Conservation (phyloP, 257 asterid species). For the Solanum rostratum region DNA sequence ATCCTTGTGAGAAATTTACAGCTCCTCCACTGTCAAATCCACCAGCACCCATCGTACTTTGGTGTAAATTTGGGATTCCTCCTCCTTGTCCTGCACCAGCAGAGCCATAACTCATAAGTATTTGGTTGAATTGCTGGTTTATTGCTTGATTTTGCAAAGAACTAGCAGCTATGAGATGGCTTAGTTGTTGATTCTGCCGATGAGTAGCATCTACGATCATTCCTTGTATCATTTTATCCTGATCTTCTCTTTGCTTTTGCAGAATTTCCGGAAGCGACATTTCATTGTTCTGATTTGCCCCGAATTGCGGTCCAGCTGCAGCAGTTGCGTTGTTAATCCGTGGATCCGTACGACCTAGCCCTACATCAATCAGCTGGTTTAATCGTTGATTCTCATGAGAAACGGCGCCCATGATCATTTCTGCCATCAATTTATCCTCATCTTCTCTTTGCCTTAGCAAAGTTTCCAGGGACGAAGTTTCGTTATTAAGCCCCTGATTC, state of each 20-base stretch:
- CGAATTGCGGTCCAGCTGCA: neutral
- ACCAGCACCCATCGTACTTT: neutral
- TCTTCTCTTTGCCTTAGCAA: neutral
- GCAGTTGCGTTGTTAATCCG: neutral
- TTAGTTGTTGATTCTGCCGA: neutral
- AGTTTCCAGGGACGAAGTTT: neutral
- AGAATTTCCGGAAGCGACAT: neutral
- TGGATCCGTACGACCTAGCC: neutral
- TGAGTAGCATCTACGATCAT: neutral
- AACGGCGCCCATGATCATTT: neutral
- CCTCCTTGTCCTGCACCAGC: neutral
- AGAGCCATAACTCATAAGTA: neutral
- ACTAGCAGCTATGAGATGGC: neutral
- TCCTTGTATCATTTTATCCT: neutral
- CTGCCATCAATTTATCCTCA: neutral
- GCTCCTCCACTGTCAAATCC: conserved; percentile 8
- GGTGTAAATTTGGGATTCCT: neutral
- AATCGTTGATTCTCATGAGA: neutral
- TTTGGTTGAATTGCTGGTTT: neutral
- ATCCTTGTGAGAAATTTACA: neutral
- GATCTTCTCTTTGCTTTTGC: neutral
- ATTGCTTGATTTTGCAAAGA: neutral
- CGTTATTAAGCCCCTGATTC: conserved; percentile 1
- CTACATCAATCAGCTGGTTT: neutral
- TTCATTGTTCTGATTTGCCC: conserved; percentile 3